These are phyloP conservation scores for Talaromyces sp. DNA, from an alignment of 2,329 filamentous ascomycete genomes.

Conservation along the genomic window DNA sequence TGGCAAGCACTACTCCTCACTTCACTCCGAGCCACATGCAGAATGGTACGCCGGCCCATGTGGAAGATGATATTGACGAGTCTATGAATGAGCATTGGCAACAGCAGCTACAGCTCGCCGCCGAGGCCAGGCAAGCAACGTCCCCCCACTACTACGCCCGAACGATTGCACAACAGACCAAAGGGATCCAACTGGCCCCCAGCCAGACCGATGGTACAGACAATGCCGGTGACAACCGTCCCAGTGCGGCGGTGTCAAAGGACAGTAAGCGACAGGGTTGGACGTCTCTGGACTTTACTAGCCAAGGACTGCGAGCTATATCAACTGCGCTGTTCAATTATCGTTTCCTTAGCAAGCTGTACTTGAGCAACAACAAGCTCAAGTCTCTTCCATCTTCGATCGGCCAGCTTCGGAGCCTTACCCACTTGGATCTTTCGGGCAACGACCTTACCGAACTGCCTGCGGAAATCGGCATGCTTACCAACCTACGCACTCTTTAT, in stretches of 20 bases:
- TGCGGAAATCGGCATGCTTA: slow-evolving; percentile 93
- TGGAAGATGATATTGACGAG: slow-evolving; percentile 54
- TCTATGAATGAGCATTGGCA: slow-evolving; percentile 73
- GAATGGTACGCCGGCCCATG: slow-evolving; percentile 54
- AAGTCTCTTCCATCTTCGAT: slow-evolving; percentile 73
- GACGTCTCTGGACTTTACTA: slow-evolving; percentile 90
- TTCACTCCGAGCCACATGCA: slow-evolving; percentile 57
- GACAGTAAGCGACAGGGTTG: slow-evolving; percentile 66
- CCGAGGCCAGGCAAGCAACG: slow-evolving; percentile 66
- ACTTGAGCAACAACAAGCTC: slow-evolving; percentile 90
- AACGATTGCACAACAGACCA: slow-evolving; percentile 43
- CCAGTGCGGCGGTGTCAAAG: slow-evolving; percentile 61
- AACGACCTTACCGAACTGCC: slow-evolving; percentile 81
- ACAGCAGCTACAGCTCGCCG: slow-evolving; percentile 76
- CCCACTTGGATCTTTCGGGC: slow-evolving; percentile 79
- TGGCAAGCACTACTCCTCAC: slow-evolving; percentile 50
- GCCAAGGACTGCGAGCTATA: slow-evolving; percentile 86
- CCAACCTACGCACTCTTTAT: slow-evolving; percentile 77
- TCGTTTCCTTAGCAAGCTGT: slow-evolving; percentile 83
- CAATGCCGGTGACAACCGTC: slow-evolving; percentile 54
- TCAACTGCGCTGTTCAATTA: slow-evolving; percentile 79
- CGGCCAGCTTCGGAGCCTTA: slow-evolving; percentile 75
- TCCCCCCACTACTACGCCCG: slow-evolving; percentile 65
- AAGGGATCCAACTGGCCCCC: slow-evolving; percentile 43
- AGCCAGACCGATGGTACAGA: slow-evolving; percentile 46